Evolutionary conservation across 768 basidiomycete genomes (phyloP).

Genomic region (Lenzites betulinus): DNA sequence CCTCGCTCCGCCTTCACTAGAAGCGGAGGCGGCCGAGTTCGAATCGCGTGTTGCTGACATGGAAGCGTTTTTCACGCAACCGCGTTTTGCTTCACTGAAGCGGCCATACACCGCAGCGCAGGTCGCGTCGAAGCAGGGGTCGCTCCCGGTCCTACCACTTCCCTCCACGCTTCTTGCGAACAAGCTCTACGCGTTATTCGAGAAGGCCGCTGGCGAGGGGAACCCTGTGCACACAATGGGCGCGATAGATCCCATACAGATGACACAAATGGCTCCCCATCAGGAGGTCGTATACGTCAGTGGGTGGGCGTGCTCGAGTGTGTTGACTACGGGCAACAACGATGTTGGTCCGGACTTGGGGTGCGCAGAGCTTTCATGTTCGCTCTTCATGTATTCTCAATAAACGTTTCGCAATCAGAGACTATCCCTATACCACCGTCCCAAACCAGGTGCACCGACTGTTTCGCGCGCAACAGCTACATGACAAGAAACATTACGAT

Average conservation of each 20-base stretch:
- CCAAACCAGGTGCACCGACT: slow-evolving; percentile 94
- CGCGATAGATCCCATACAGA: slow-evolving; percentile 90
- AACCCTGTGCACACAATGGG: slow-evolving; percentile 89
- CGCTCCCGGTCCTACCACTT: slow-evolving; percentile 74
- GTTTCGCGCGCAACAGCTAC: slow-evolving; percentile 88
- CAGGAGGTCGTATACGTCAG: slow-evolving; percentile 91
- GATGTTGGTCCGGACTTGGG: slow-evolving; percentile 93
- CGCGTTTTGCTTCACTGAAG: slow-evolving; percentile 72
- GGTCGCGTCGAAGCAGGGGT: slow-evolving; percentile 89
- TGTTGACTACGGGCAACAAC: slow-evolving; percentile 87
- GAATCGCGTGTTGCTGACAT: slow-evolving; percentile 62
- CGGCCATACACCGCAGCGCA: slow-evolving; percentile 79
- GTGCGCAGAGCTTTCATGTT: slow-evolving; percentile 37
- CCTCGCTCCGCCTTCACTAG: slow-evolving; percentile 55
- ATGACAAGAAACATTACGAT: slow-evolving; percentile 92
- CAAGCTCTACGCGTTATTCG: slow-evolving; percentile 76
- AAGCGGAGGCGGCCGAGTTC: slow-evolving; percentile 61
- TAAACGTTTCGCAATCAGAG: slow-evolving; percentile 43
- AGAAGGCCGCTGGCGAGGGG: slow-evolving; percentile 59
- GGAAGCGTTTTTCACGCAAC: slow-evolving; percentile 70
- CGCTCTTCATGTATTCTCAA: not conserved
- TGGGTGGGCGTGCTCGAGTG: slow-evolving; percentile 87
- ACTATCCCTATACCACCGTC: slow-evolving; percentile 95
- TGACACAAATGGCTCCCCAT: slow-evolving; percentile 90
- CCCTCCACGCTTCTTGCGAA: slow-evolving; percentile 79